Base-by-base conservation (phyloP, 2,329 filamentous ascomycete species). In the Teratosphaeria nubilosa region DNA sequence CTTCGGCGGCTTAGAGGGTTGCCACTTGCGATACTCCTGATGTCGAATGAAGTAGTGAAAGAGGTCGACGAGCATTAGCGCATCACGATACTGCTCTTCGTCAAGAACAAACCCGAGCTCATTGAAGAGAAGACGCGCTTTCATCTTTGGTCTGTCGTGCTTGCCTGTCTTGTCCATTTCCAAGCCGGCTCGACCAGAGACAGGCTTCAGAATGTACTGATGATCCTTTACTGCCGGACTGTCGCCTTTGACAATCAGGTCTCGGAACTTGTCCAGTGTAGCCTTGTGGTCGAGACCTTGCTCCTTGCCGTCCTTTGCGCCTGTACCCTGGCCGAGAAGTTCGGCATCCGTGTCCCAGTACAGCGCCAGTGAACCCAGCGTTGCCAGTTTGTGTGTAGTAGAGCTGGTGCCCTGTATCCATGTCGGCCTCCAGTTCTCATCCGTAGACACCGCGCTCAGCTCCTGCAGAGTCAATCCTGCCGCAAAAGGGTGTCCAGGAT, bases 1-100 rank as follows among this genome's bases (percentile, higher is more conserved):
- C 69, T 91, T 95, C 0, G 90, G 88, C 0, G 82, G 82, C 59
- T 86, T 86, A 69, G 95, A 94, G 3, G 94, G 94, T 67, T 96
- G 90, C 59, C 91, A 80, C 66, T 87, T 92, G 71, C 95, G 95
- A 77, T 97, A 96, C 72, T 99, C 92, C 72, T 97, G 94, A 65
- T 99, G 94, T 32, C 92, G 86, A 66, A 96, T 88, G 73, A 97
- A 99, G 75, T 96, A 97, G 73, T 99, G 94, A 77, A 99, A 99
- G 2, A 97, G 79, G 70, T 99, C 94, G 1, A 97, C 88, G 78
- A 99, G 88, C 94, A 99, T 99, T 59, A 99, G 77, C 5, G 87
- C 90, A 75, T 99, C 94, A 31, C 95, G 88, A 70, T 99, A 99
- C 72, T 99, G 94, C 64, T 96, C 85, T 64, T 99, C 92, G 65